These are phyloP conservation scores for Stentor coeruleus DNA, from an alignment of 73 alveolate genomes.

Conservation along the genomic window DNA sequence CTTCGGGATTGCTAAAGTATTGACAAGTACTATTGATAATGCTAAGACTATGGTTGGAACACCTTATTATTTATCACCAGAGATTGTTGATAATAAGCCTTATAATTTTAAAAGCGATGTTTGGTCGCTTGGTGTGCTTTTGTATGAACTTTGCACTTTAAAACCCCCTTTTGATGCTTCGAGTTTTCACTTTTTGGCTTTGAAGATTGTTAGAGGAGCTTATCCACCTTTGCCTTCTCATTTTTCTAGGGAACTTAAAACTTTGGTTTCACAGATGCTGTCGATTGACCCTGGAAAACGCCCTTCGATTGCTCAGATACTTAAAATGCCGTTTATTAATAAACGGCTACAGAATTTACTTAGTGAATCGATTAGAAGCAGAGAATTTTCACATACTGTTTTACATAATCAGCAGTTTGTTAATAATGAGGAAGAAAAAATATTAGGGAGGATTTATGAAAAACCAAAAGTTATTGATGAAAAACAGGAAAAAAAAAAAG, in stretches of 20 bases:
- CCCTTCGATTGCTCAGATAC: too few relatives aligned
- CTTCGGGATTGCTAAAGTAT: constrained; percentile 33
- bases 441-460: too few relatives aligned
- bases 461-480: too few relatives aligned
- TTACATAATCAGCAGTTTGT: too few relatives aligned
- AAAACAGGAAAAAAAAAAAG: too few relatives aligned
- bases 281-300: too few relatives aligned
- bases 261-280: too few relatives aligned
- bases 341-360: too few relatives aligned
- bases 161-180: constrained; percentile 86
- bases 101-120: constrained; percentile 50
- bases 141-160: constrained; percentile 76
- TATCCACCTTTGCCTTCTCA: constrained; percentile 56
- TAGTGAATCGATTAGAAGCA: too few relatives aligned
- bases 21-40: constrained; percentile 28
- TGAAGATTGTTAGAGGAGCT: constrained; percentile 62
- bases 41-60: constrained; percentile 40
- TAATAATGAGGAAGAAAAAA: too few relatives aligned
- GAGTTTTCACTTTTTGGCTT: constrained; percentile 59
- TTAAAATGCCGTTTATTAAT: too few relatives aligned
- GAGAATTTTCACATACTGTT: too few relatives aligned
- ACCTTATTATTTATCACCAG: constrained; percentile 32
- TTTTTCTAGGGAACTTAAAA: constrained; percentile 56
- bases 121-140: constrained; percentile 47
- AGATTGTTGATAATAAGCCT: constrained; percentile 45